Evolutionary conservation across 768 basidiomycete species (phyloP).

Genomic region (Lanmaoa pseudosensibilis): DNA sequence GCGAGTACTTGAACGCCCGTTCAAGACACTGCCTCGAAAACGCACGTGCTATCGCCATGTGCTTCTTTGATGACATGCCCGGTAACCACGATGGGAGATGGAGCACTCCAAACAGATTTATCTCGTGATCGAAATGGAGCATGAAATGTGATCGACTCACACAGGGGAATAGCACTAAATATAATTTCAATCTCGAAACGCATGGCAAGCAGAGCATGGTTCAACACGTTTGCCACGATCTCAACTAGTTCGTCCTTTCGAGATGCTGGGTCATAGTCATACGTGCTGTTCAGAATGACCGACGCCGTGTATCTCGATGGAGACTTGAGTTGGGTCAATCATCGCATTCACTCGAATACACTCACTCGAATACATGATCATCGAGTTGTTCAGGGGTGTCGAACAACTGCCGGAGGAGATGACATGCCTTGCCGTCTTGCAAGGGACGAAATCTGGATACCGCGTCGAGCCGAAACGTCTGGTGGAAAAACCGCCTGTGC

Average conservation of each 20-base stretch:
- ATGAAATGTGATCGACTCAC: no score
- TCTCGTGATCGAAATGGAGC: no score
- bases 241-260: conserved; percentile 8
- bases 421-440: conserved; percentile 30
- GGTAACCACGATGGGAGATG: conserved; percentile 15
- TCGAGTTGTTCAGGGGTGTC: conserved; percentile 34
- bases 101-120: no score
- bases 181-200: background rate
- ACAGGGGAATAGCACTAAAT: background rate
- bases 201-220: background rate
- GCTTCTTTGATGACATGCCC: conserved; percentile 15
- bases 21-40: conserved; percentile 4
- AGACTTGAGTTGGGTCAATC: no score
- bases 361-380: no score
- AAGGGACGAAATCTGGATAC: conserved; percentile 26
- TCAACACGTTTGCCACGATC: background rate
- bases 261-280: no score
- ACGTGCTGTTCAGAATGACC: no score
- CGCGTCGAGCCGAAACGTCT: no score
- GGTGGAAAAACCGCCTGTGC: no score
- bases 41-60: background rate
- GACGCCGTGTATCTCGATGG: no score
- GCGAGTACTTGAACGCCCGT: background rate
- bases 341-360: no score
- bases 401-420: conserved; percentile 33